These are phyloP conservation scores for Streptanthus diversifolius DNA, from an alignment of 345 rosid species.

Conservation along the genomic window DNA sequence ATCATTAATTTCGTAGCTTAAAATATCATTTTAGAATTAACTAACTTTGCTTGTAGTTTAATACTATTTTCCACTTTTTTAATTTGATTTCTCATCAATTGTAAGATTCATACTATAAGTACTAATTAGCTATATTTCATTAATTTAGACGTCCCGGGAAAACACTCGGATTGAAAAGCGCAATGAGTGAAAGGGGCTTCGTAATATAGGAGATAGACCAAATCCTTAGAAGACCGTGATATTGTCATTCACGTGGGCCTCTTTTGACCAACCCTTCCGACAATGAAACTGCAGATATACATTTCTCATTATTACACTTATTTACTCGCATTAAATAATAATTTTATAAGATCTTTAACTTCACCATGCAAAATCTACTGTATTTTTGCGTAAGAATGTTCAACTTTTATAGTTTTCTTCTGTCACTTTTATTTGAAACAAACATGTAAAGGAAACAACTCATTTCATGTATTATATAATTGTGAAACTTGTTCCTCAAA, in stretches of 20 bases:
- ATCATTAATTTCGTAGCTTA: too few relatives aligned
- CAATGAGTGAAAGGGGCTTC: conserved; percentile 18
- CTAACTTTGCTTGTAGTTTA: not conserved
- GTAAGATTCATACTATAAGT: not conserved
- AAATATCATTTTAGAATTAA: not conserved
- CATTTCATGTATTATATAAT: not conserved
- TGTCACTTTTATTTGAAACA: conserved; percentile 27
- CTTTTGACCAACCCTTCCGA: conserved; percentile 37
- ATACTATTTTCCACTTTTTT: not conserved
- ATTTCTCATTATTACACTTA: conserved; percentile 11
- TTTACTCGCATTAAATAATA: not conserved
- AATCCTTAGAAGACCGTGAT: conserved; percentile 40
- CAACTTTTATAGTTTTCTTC: conserved; percentile 16
- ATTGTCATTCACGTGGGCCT: conserved; percentile 38
- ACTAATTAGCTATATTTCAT: not conserved
- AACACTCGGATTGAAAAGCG: not conserved
- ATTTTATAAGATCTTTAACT: not conserved
- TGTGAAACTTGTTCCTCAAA: not conserved
- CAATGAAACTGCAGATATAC: conserved; percentile 29
- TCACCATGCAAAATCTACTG: conserved; percentile 17
- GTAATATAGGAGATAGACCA: conserved; percentile 34
- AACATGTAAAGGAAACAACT: conserved; percentile 6
- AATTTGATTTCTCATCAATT: not conserved
- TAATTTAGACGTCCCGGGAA: not conserved
- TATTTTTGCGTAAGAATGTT: conserved; percentile 22